Evolutionary conservation across 2,329 filamentous ascomycete species (phyloP), one percentile per base, ranked within the genome.

Genomic region (Nakataea oryzae): DNA sequence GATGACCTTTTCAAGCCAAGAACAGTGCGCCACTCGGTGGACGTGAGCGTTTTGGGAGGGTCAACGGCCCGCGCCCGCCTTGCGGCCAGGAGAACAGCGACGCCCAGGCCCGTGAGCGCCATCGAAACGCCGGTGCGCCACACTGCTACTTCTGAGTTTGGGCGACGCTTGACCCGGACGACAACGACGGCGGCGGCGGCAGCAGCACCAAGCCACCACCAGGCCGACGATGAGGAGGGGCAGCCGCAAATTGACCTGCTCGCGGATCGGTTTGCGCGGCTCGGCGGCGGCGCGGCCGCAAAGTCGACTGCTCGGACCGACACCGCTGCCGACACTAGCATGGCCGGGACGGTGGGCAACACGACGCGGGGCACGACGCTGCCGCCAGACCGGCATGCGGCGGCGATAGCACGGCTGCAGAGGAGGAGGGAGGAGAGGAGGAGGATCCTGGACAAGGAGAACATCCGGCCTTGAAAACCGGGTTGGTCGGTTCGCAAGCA

Each of bases 371-470:
- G 76, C 27, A 72, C 71, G 12, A 13, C 65, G 2, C 68, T 85
- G 14, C 75, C 82, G 11, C 77, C 80, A 3, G 79, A 82, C 60
- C 75, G 83, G 41, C 75, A 76, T 57, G 79, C 81, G 8, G 82
- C 82, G 1, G 83, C 81, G 13, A 74, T 83, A 60, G 83, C 81
- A 55, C 74, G 82, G 9, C 77, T 86, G 17, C 79, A 84, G 70
- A 76, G 78, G 70, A 78, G 81, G 68, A 79, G 78, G 69, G 76
- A 77, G n/a, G 78, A 83, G 69, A 80, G 81, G 69, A 75, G 74
- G 69, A 73, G 72, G 63, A 62, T 27, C 58, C 58, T 69, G 34
- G 77, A 80, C 64, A 83, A 84, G 74, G 82, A 84, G 73, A 84
- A 85, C 67, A 65, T 81, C 64, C 72, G 86, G 59, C 67, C 65